Percentiles rank a stretch among this genome's conserved stretches.
phyloP scores from a whole-genome alignment of 257 asterid species.

The Nicotiana paniculata region DNA sequence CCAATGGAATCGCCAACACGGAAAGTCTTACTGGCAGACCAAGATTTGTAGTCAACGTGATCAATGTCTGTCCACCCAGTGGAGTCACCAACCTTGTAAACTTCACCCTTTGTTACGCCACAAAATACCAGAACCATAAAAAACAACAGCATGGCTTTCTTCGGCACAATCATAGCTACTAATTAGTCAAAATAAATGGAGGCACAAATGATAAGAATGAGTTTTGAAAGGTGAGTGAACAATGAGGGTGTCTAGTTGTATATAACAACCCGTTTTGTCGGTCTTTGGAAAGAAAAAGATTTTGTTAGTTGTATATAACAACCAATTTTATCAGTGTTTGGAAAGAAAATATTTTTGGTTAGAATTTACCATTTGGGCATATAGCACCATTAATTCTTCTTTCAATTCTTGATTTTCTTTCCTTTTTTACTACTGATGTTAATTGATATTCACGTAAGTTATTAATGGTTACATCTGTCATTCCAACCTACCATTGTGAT shows the following conservation, averaged over 20 bases:
- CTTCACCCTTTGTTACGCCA: not conserved
- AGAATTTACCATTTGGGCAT: not conserved
- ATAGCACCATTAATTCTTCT: not conserved
- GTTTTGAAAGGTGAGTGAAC: not conserved
- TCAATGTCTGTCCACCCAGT: constrained; percentile 37
- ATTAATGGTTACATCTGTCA: not conserved
- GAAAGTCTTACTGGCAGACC: constrained; percentile 43
- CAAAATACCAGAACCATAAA: not conserved
- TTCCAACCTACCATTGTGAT: not conserved
- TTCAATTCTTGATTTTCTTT: not conserved
- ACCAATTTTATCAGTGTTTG: not conserved
- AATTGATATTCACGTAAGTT: not conserved
- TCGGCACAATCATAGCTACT: constrained; percentile 2
- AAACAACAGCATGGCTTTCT: not conserved
- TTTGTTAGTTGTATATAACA: not conserved
- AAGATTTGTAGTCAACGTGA: constrained; percentile 30
- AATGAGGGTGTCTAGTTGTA: not conserved
- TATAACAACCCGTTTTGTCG: not conserved
- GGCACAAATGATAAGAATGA: not conserved
- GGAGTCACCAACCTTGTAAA: constrained; percentile 41
- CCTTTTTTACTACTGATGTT: not conserved
- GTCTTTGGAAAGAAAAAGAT: not conserved
- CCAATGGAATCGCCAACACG: constrained; percentile 40
- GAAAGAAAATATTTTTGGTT: not conserved
- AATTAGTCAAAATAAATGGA: not conserved